Percentiles rank a stretch among this genome's conserved stretches.
Conservation (phyloP, 805 yeast genomes). For the Myxozyma melibiosi region DNA sequence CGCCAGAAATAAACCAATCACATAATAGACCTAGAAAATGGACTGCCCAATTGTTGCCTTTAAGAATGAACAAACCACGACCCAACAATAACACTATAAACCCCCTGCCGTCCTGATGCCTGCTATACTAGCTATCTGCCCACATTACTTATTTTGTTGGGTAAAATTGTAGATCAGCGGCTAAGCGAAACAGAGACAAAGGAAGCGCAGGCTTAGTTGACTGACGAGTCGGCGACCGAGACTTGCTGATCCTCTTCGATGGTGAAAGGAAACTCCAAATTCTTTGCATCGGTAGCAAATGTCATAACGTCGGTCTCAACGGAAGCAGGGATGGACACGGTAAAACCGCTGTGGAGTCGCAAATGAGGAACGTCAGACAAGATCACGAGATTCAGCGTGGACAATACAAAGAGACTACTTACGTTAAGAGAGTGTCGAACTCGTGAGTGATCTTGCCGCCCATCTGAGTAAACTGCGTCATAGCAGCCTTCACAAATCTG, state of each 20-base stretch:
- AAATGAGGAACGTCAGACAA: too few species aligned
- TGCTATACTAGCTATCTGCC: too few species aligned
- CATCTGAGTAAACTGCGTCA: slow-evolving; percentile 15
- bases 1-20: too few species aligned
- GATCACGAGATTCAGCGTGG: not conserved
- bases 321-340: slow-evolving; percentile 22
- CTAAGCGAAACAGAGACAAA: too few species aligned
- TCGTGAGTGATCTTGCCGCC: slow-evolving; percentile 30
- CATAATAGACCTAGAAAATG: too few species aligned
- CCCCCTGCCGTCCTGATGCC: too few species aligned
- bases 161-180: too few species aligned
- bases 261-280: slow-evolving; percentile 18
- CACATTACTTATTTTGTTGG: too few species aligned
- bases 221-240: not conserved
- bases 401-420: not conserved
- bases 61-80: too few species aligned
- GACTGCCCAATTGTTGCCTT: too few species aligned
- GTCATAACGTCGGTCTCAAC: slow-evolving; percentile 12
- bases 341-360: slow-evolving; percentile 23
- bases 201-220: not conserved
- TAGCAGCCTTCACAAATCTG: slow-evolving; percentile 22
- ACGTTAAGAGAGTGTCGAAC: slow-evolving; percentile 26
- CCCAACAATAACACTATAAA: too few species aligned
- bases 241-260: slow-evolving; percentile 31
- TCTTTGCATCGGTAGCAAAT: slow-evolving; percentile 1